A percentile compares a stretch with the other conserved stretches of the same genome.
These are phyloP conservation scores for Pulicaria dysenterica DNA, from an alignment of 129 eudicot genomes.

Conservation along the genomic window DNA sequence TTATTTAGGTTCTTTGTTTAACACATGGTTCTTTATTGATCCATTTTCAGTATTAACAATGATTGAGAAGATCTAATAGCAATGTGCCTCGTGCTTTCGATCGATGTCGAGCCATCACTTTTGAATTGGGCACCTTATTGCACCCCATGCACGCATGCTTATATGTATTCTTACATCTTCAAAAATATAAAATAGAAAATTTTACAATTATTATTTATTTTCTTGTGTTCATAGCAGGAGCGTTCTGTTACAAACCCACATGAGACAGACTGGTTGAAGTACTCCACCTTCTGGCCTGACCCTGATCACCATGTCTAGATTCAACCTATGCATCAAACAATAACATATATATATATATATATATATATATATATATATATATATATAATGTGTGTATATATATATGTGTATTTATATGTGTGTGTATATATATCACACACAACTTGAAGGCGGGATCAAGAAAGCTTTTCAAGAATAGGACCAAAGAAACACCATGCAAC, in stretches of 20 bases:
- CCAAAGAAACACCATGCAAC: background rate
- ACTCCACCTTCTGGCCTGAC: slow-evolving; percentile 94
- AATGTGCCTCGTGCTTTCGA: too few species aligned
- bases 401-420: too few species aligned
- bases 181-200: too few species aligned
- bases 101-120: background rate
- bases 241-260: slow-evolving; percentile 61
- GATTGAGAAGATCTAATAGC: too few species aligned
- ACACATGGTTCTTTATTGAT: too few species aligned
- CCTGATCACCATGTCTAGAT: slow-evolving; percentile 90
- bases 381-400: slow-evolving; percentile 19
- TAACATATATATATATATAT: slow-evolving; percentile 2
- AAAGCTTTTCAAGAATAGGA: slow-evolving; percentile 22
- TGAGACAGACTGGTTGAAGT: slow-evolving; percentile 96
- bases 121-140: background rate
- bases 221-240: slow-evolving; percentile 57
- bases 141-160: background rate
- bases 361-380: slow-evolving; percentile 16
- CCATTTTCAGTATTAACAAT: too few species aligned
- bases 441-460: slow-evolving; percentile 8
- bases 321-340: slow-evolving; percentile 13
- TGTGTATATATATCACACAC: too few species aligned
- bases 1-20: too few species aligned
- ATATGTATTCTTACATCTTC: slow-evolving; percentile 21
- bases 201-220: background rate